A percentile compares a stretch with the other conserved stretches of the same genome.
phyloP scores from a whole-genome alignment of 768 basidiomycete species.

The Panaeolus papilionaceus region DNA sequence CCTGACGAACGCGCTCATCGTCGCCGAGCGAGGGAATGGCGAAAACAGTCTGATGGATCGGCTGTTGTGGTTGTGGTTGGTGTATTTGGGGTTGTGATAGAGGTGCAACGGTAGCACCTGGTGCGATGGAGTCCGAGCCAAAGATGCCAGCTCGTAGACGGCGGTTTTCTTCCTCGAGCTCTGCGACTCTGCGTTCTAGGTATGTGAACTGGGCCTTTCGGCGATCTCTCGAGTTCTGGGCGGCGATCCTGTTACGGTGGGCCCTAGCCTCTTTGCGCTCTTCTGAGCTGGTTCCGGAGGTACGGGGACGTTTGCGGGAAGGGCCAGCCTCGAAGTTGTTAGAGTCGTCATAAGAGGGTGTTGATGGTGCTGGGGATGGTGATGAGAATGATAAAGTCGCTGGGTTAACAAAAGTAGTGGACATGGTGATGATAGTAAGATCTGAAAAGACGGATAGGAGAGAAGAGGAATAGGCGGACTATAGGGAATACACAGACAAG shows the following conservation, averaged over 20 bases:
- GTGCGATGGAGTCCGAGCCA: slow-evolving; percentile 26
- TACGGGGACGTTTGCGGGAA: slow-evolving; percentile 78
- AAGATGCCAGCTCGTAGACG: slow-evolving; percentile 64
- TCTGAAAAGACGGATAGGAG: neutral
- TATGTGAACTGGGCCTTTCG: slow-evolving; percentile 82
- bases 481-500: slow-evolving; percentile 15
- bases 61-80: slow-evolving; percentile 14
- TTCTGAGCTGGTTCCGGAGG: slow-evolving; percentile 58
- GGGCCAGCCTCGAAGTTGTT: slow-evolving; percentile 40
- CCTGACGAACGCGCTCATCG: slow-evolving; percentile 38
- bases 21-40: slow-evolving; percentile 31
- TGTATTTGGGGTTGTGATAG: slow-evolving; percentile 15
- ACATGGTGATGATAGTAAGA: slow-evolving; percentile 1
- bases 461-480: neutral
- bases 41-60: slow-evolving; percentile 17
- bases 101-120: slow-evolving; percentile 34
- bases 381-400: slow-evolving; percentile 17
- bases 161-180: slow-evolving; percentile 87
- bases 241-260: slow-evolving; percentile 92
- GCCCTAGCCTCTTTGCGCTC: slow-evolving; percentile 89
- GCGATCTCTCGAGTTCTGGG: slow-evolving; percentile 91
- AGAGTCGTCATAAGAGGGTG: slow-evolving; percentile 15
- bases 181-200: slow-evolving; percentile 70
- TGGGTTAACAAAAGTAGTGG: slow-evolving; percentile 12
- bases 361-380: slow-evolving; percentile 20